Conservation (phyloP, 371 early-diverging fungal species). For the Massospora cicadina region DNA sequence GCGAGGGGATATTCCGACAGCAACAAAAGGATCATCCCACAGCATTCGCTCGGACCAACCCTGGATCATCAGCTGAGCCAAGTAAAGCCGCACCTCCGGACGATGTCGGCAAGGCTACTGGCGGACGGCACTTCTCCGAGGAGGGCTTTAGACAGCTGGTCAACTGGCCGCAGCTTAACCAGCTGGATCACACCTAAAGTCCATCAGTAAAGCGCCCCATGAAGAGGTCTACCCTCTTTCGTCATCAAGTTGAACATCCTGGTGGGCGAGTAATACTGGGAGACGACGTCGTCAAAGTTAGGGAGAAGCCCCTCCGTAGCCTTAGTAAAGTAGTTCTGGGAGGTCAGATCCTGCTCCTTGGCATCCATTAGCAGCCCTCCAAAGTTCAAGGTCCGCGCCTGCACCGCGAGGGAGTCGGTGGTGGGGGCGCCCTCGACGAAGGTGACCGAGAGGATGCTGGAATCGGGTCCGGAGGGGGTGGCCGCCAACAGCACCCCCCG, state of each 20-base stretch:
- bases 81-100: not conserved
- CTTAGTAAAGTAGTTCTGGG: not conserved
- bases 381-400: not conserved
- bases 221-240: not conserved
- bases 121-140: not conserved
- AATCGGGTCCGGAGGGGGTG: not conserved
- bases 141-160: not conserved
- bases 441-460: not conserved
- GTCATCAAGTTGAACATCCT: constrained; percentile 1
- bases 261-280: not conserved
- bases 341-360: not conserved
- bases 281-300: not conserved
- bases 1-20: not conserved
- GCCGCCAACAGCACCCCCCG: not conserved
- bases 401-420: not conserved
- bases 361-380: not conserved
- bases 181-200: not conserved
- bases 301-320: not conserved
- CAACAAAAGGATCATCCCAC: not conserved
- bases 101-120: not conserved
- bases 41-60: not conserved
- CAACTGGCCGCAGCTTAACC: not conserved
- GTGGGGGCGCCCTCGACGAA: not conserved
- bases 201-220: not conserved
- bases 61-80: not conserved